Base-by-base conservation (phyloP, 805 yeast species). In the Candida ulmi region DNA sequence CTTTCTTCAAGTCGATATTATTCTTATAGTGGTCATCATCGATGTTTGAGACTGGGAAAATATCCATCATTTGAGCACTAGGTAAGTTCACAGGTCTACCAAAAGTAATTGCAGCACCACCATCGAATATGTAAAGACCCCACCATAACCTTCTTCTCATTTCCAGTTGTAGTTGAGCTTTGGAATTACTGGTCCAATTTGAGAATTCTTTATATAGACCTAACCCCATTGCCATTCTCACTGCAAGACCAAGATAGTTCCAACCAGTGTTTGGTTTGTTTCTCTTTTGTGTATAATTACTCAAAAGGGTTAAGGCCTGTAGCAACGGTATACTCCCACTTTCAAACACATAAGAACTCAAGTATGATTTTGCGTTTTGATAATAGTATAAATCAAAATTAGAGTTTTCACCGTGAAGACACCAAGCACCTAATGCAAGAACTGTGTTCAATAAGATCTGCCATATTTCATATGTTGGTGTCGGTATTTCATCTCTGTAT, bases 391-490 rank as follows among this genome's bases (percentile, higher is more conserved):
- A 44, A 51, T 80, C 85, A 30, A 71, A 62, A 39, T 66, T 68
- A 2, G 74, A 63, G 15, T 66, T 51, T 45, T 78, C 82, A 12
- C 80, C 81, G 47, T 73, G 69, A 11, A 71, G 45, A 53, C 83
- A 77, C 82, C 84, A 80, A 18, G 84, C 72, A 13, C 88, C 88
- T n/a, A 82, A 58, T 0, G 84, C 83, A 21, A 80, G 55, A 0
- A 80, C 76, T 0, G 80, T 69, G 50, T 79, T 73, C 31, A 76
- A 55, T 25, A 82, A 50, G 17, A 78, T 63, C 45, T 72, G 72
- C 78, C 80, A 78, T 17, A 68, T 64, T 30, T 64, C 66, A 33
- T 66, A 65, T 34, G 70, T 58, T 9, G 69, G 66, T 1, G 72
- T 59, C 21, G 69, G 63, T 5, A 66, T 37, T 40, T 64, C 65